phyloP scores from a whole-genome alignment of 2,329 filamentous ascomycete species.

The Phoma herbarum region DNA sequence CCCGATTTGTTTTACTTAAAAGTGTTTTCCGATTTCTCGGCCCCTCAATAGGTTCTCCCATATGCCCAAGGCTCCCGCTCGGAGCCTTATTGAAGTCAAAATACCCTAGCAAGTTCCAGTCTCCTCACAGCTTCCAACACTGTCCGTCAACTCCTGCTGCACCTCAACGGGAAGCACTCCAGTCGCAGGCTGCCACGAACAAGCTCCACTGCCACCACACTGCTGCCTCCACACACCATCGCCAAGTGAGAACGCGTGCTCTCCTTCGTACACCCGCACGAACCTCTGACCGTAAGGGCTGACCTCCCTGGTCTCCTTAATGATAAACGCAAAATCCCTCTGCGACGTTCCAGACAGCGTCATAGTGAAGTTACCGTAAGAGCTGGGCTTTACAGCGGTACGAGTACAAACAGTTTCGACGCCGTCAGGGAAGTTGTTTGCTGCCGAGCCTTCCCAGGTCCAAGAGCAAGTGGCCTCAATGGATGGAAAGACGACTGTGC shows the following conservation, averaged over 20 bases:
- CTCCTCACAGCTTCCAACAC: slow-evolving; percentile 8
- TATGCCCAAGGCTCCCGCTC: too few species aligned
- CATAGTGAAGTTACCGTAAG: slow-evolving; percentile 13
- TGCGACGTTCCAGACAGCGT: slow-evolving; percentile 4
- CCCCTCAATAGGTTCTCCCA: too few species aligned
- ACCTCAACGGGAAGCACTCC: slow-evolving; percentile 2
- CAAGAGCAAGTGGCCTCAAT: slow-evolving; percentile 8
- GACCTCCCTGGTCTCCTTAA: slow-evolving; percentile 15
- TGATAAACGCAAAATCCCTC: slow-evolving; percentile 4
- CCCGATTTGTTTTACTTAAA: too few species aligned
- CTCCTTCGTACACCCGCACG: slow-evolving; percentile 10
- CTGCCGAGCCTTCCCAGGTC: background rate
- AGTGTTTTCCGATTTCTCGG: too few species aligned
- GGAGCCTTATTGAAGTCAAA: background rate
- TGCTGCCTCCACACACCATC: background rate
- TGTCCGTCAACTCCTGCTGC: slow-evolving; percentile 13
- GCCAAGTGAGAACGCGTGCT: slow-evolving; percentile 1
- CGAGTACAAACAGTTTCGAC: slow-evolving; percentile 1
- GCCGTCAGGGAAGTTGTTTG: slow-evolving; percentile 1
- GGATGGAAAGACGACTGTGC: slow-evolving; percentile 3
- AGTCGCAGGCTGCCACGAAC: background rate
- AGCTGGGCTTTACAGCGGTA: background rate
- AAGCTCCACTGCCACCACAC: slow-evolving; percentile 8
- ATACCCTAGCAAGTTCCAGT: background rate
- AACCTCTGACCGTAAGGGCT: background rate